A percentile compares a stretch with the other conserved stretches of the same genome.
Evolutionary conservation across 805 yeast species (phyloP).

Genomic region (Candida chauliodis): DNA sequence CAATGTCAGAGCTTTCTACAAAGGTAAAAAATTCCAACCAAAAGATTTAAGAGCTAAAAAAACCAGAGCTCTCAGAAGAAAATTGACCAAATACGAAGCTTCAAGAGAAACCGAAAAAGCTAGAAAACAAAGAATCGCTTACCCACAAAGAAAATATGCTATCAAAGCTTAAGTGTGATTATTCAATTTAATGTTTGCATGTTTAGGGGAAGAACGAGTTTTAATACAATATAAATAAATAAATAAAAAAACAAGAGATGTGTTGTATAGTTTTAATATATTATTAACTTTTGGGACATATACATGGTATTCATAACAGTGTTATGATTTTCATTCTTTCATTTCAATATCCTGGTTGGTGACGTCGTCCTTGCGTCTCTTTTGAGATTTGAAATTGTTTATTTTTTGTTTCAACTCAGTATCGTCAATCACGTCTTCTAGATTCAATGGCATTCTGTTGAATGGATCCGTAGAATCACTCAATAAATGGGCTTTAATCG

Average conservation of each 20-base stretch:
- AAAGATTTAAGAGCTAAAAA: conserved; percentile 99
- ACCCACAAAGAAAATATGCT: conserved; percentile 98
- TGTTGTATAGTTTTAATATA: conserved; percentile 5
- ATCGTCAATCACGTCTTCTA: conserved; percentile 86
- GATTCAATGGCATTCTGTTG: conserved; percentile 83
- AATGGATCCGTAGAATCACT: conserved; percentile 97
- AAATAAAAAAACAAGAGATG: no score
- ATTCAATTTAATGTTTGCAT: conserved; percentile 6
- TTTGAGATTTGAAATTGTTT: conserved; percentile 47
- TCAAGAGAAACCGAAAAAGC: conserved; percentile 79
- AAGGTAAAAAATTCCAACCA: conserved; percentile 93
- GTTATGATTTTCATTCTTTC: conserved; percentile 14
- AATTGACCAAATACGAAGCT: conserved; percentile 85
- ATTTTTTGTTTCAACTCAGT: conserved; percentile 63
- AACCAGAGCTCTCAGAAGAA: conserved; percentile 99
- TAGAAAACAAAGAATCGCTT: conserved; percentile 87
- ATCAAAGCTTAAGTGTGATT: conserved; percentile 92
- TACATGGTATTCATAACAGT: neutral
- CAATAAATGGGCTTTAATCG: conserved; percentile 88
- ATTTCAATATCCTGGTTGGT: conserved; percentile 16
- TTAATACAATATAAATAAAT: no score
- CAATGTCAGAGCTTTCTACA: conserved; percentile 90
- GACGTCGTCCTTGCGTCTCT: conserved; percentile 11
- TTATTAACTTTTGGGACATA: neutral
- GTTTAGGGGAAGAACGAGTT: neutral